Conservation (phyloP, 257 asterid species). For the Echium plantagineum region DNA sequence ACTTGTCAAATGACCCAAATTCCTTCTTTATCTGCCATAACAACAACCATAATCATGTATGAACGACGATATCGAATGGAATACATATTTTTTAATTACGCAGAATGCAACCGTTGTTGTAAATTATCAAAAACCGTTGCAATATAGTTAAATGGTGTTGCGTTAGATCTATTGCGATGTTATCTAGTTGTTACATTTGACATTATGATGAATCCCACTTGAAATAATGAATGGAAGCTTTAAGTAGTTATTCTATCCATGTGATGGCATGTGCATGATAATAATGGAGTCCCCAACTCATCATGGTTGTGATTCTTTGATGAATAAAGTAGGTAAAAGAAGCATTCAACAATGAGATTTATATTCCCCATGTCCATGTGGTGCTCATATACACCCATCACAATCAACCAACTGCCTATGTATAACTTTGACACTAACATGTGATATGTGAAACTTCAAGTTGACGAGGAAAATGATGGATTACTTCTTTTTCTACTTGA, state of each 20-base stretch:
- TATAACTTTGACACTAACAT: background rate
- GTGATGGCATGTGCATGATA: background rate
- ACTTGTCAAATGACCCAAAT: conserved; percentile 47
- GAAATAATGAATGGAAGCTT: background rate
- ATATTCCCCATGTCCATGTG: background rate
- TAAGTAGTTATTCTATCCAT: background rate
- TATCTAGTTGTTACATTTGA: no score
- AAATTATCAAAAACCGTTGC: no score
- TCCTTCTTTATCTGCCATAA: conserved; percentile 37
- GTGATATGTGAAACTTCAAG: background rate
- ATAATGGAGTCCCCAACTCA: background rate
- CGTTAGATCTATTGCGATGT: no score
- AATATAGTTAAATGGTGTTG: no score
- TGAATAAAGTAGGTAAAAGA: background rate
- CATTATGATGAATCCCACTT: background rate
- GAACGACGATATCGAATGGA: no score
- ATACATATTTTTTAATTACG: no score
- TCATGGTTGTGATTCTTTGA: background rate
- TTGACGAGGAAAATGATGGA: no score
- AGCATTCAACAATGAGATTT: background rate
- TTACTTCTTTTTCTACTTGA: no score
- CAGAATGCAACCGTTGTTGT: no score
- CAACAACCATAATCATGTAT: background rate
- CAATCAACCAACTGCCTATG: background rate
- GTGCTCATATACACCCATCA: background rate